Evolutionary conservation across 1,284 basidiomycete species (phyloP).

Genomic region (Fomitopsis betulina): DNA sequence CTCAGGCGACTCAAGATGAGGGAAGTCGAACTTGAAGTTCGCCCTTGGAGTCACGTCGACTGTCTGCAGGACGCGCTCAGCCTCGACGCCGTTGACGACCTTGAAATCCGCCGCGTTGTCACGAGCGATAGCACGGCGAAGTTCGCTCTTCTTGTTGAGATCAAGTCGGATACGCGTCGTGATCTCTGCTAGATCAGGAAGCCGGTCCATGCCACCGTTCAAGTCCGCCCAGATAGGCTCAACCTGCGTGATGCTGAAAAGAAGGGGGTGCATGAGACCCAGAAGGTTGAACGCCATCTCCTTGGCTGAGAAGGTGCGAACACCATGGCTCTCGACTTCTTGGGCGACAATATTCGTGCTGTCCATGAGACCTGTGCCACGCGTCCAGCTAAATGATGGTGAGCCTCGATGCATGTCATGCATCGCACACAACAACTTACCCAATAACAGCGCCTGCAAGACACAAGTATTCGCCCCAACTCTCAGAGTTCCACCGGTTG

Average conservation of each 20-base stretch:
- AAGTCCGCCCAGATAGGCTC: constrained; percentile 99
- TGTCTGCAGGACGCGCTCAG: constrained; percentile 90
- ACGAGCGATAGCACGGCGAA: constrained; percentile 88
- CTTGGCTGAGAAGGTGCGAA: constrained; percentile 97
- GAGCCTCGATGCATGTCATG: constrained; percentile 10
- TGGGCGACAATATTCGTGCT: constrained; percentile 95
- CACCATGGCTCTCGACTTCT: constrained; percentile 89
- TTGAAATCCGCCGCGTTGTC: constrained; percentile 97
- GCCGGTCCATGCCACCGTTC: constrained; percentile 95
- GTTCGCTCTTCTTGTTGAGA: constrained; percentile 80
- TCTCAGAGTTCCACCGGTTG: constrained; percentile 97
- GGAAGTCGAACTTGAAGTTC: constrained; percentile 97
- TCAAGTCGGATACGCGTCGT: constrained; percentile 81
- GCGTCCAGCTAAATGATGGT: constrained; percentile 70
- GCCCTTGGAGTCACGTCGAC: constrained; percentile 93
- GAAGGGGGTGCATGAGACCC: constrained; percentile 97
- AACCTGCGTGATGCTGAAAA: constrained; percentile 99
- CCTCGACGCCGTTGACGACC: constrained; percentile 85
- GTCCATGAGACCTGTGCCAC: constrained; percentile 97
- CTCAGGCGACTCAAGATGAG: constrained; percentile 64
- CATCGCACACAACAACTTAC: constrained; percentile 37
- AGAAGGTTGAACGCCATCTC: constrained; percentile 99
- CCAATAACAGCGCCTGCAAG: constrained; percentile 98
- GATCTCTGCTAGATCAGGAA: constrained; percentile 92
- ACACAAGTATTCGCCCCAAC: constrained; percentile 98